Evolutionary conservation across 305 asterid genomes (phyloP).

Genomic region (Petunia hybrid): DNA sequence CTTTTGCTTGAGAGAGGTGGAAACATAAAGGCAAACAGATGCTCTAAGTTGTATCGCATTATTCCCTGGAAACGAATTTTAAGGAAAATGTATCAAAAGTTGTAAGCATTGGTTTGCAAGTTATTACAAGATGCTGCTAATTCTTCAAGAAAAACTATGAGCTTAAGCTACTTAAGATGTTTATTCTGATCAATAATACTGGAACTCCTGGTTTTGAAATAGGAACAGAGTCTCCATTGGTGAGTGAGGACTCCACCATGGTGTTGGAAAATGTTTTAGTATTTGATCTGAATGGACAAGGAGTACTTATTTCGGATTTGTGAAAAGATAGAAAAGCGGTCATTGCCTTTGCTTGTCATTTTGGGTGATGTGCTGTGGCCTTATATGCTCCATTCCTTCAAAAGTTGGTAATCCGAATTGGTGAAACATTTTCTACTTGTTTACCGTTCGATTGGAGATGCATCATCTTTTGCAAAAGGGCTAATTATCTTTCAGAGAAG

Average conservation of each 20-base stretch:
- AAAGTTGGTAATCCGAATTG: neutral
- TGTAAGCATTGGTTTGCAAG: too few species aligned
- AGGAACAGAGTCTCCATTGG: slow-evolving; percentile 55
- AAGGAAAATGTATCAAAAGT: too few species aligned
- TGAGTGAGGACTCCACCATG: slow-evolving; percentile 49
- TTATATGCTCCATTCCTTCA: neutral
- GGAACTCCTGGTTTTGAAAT: slow-evolving; percentile 35
- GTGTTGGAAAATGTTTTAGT: slow-evolving; percentile 67
- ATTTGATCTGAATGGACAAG: slow-evolving; percentile 69
- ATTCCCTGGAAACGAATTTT: too few species aligned
- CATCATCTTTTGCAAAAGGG: slow-evolving; percentile 88
- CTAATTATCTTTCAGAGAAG: slow-evolving; percentile 83
- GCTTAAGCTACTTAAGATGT: neutral
- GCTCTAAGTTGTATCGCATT: too few species aligned
- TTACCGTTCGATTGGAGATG: slow-evolving; percentile 59
- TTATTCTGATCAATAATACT: slow-evolving; percentile 24
- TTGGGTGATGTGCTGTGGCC: slow-evolving; percentile 58
- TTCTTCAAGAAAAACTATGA: neutral
- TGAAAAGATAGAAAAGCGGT: slow-evolving; percentile 96
- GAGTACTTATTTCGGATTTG: slow-evolving; percentile 69
- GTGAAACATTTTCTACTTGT: neutral
- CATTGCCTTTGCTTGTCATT: slow-evolving; percentile 97
- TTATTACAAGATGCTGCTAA: too few species aligned
- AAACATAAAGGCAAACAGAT: too few species aligned
- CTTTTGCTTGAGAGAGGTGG: too few species aligned